A percentile compares a stretch with the other conserved stretches of the same genome.
Conservation (phyloP, 1,139 yeast species). For the Blastobotrys serpentis region DNA sequence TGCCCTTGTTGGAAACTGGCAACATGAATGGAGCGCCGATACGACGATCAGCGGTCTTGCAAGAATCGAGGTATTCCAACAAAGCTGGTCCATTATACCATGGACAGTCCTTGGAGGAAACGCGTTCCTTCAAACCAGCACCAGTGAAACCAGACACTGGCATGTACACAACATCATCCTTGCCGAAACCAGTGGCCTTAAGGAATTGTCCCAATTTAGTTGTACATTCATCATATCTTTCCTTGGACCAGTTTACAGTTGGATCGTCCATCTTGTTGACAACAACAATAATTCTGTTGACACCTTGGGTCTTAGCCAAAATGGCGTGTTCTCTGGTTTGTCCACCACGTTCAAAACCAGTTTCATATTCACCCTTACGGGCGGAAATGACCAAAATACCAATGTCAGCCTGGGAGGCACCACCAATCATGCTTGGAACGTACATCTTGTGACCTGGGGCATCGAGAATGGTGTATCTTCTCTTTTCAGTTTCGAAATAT, state of each 20-base stretch:
- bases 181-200: constrained; percentile 86
- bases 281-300: constrained; percentile 85
- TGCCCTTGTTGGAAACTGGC: constrained; percentile 92
- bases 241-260: constrained; percentile 93
- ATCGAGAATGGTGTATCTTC: constrained; percentile 95
- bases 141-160: constrained; percentile 99
- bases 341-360: constrained; percentile 99
- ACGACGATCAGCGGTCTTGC: constrained; percentile 81
- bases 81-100: constrained; percentile 95
- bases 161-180: constrained; percentile 85
- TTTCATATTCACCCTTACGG: constrained; percentile 98
- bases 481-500: constrained; percentile 93
- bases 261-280: constrained; percentile 99
- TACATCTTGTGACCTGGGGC: constrained; percentile 99
- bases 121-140: constrained; percentile 90
- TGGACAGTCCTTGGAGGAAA: constrained; percentile 67
- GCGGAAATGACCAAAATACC: constrained; percentile 96
- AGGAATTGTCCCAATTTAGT: constrained; percentile 72
- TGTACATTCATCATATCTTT: constrained; percentile 94
- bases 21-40: constrained; percentile 95
- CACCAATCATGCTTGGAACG: constrained; percentile 99
- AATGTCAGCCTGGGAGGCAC: constrained; percentile 98
- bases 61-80: constrained; percentile 80
- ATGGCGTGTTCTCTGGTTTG: constrained; percentile 99
- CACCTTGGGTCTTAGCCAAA: constrained; percentile 97